Evolutionary conservation across 2,329 filamentous ascomycete genomes (phyloP), one percentile per base, ranked within the genome.

Genomic region (Trichophyton benhamiae): DNA sequence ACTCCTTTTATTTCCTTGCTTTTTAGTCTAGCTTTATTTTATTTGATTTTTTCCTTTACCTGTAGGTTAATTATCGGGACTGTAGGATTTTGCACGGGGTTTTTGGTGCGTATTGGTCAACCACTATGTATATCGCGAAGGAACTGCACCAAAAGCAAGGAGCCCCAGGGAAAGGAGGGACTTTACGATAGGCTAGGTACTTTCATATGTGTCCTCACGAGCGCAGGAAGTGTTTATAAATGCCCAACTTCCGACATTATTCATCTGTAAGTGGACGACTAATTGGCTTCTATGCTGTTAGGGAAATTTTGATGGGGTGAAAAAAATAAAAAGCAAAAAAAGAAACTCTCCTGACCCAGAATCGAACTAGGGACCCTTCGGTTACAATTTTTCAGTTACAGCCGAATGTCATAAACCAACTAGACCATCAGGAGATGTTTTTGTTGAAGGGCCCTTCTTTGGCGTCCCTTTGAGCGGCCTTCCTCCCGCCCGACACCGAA

Each of bases 321-420:
- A 59, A 61, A 60, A 27, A 49, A n/a, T 20, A 33, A 60, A 15
- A 22, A 20, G 61, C 57, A 55, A 60, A 55, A 55, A 57, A 60
- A 60, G 33, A 59, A 63, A 64, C 61, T 41, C 65, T 55, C 36
- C 46, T 57, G 48, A 61, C 36, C 46, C 38, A 57, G 46, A 66
- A 62, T 65, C 64, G 57, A 59, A 59, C 57, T 48, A 59, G 57
- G 38, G 57, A 59, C 42, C 42, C 41, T 48, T 59, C 57, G 41
- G 42, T 59, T 44, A 46, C 57, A 59, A 46, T 46, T 46, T 22
- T 25, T 17, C 20, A 59, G 44, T 59, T 59, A 59, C 57, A 59
- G 57, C 42, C 57, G 57, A 59, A 48, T 42, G 57, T 48, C 38
- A 46, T 59, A 33, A 59, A 59, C 57, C 57, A 59, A 59, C 57